Base-by-base conservation (phyloP, 345 rosid genomes). In the Eucalyptus viminalis region DNA sequence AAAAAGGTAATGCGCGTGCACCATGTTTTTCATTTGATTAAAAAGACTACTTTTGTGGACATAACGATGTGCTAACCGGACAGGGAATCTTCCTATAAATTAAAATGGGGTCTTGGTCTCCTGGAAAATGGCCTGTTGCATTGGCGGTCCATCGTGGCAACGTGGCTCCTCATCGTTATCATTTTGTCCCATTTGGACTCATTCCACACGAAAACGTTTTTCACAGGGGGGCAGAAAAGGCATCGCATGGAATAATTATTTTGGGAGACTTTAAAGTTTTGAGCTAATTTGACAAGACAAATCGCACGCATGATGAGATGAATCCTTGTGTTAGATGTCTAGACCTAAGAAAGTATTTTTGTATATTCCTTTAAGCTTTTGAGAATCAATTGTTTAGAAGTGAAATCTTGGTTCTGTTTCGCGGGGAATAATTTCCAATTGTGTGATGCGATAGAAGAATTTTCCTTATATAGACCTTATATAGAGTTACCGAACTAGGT, bases 351-450 rank as follows among this genome's bases (percentile, higher is more conserved):
- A 31, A 31, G 80, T 31, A 11, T 9, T 34, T 69, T 9, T 12
- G 40, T 17, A 34, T 69, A 22, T 34, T 34, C 43, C 19, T 69
- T 69, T 31, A 69, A 34, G 3, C 43, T 34, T 3, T 69, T 17
- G 13, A 69, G 44, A 31, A 31, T 34, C 44, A 6, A 40, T 17
- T 34, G 44, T 9, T 4, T 3, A 21, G 11, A 69, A 17, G 80
- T 25, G 21, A 69, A 34, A 17, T 69, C 25, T 69, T 1, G 24
- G 13, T 34, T 69, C 14, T 0, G 1, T 69, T 69, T 69, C 0
- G 0, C 0, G 0, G 12, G 44, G 0, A 56, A 56, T 11, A 9
- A 9, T 17, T 69, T 69, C 6, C 25, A 6, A 40, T 0, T 69
- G 24, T 15, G 1, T 31, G 21, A 15, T 10, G 10, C 10, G 4